A percentile compares a stretch with the other conserved stretches of the same genome.
Evolutionary conservation across 1,139 yeast genomes (phyloP).

Genomic region (Yamadazyma aaseri): DNA sequence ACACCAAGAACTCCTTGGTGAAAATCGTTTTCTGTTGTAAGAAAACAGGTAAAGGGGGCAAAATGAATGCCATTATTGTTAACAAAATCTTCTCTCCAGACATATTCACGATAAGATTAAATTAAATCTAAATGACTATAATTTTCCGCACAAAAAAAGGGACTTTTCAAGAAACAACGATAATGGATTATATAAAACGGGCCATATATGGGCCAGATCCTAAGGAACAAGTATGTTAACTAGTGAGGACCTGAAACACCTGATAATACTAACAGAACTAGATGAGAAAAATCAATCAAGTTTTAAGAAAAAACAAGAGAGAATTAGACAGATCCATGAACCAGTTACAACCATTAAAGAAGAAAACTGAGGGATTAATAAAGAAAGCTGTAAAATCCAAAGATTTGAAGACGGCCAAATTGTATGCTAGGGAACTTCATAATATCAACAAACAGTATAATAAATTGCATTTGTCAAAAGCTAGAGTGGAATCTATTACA

Average conservation of each 20-base stretch:
- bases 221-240: slow-evolving; percentile 65
- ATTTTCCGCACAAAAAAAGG: slow-evolving; percentile 17
- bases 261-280: slow-evolving; percentile 26
- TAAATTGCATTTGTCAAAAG: slow-evolving; percentile 74
- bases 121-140: not conserved
- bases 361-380: slow-evolving; percentile 75
- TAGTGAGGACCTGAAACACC: not conserved
- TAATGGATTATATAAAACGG: slow-evolving; percentile 53
- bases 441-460: slow-evolving; percentile 72
- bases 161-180: not conserved
- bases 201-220: slow-evolving; percentile 97
- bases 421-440: slow-evolving; percentile 82
- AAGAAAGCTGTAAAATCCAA: slow-evolving; percentile 75
- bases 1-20: slow-evolving; percentile 36
- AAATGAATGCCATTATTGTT: slow-evolving; percentile 29
- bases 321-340: slow-evolving; percentile 74
- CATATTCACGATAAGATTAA: slow-evolving; percentile 5
- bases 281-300: slow-evolving; percentile 78
- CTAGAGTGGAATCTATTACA: slow-evolving; percentile 80
- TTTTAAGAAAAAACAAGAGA: slow-evolving; percentile 81
- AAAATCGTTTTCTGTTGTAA: slow-evolving; percentile 28
- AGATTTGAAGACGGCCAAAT: slow-evolving; percentile 70
- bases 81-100: slow-evolving; percentile 24
- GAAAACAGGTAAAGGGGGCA: slow-evolving; percentile 43
- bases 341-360: slow-evolving; percentile 63